Evolutionary conservation across 106 monocot species (phyloP).

Genomic region (Agapanthus africanus): DNA sequence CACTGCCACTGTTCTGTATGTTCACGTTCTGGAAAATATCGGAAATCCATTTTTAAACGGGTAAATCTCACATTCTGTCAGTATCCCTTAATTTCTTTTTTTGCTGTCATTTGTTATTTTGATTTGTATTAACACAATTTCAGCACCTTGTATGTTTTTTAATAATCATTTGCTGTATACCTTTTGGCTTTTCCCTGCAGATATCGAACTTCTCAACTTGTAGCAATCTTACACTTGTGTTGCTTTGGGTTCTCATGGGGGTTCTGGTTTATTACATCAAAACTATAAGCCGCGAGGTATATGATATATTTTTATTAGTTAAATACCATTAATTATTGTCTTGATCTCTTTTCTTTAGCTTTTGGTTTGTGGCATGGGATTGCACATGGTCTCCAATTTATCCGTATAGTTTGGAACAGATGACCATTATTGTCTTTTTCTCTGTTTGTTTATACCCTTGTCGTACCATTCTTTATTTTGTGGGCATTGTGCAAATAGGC

Average conservation of each 20-base stretch:
- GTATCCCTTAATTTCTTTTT: not conserved
- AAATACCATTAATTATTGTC: too few species aligned
- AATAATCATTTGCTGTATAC: too few species aligned
- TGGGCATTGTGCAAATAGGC: too few species aligned
- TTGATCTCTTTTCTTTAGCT: too few species aligned
- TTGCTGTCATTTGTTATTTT: not conserved
- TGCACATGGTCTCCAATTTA: not conserved
- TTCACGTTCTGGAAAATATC: slow-evolving; percentile 63
- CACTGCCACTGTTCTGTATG: slow-evolving; percentile 70
- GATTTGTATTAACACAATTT: not conserved
- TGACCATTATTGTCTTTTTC: not conserved
- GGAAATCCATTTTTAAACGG: slow-evolving; percentile 67
- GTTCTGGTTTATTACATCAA: slow-evolving; percentile 86
- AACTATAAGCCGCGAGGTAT: slow-evolving; percentile 69
- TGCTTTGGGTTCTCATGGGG: slow-evolving; percentile 75
- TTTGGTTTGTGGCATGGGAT: not conserved
- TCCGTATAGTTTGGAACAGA: not conserved
- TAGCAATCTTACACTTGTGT: slow-evolving; percentile 61
- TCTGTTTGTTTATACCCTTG: too few species aligned
- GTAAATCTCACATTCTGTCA: slow-evolving; percentile 16
- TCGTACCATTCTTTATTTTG: too few species aligned
- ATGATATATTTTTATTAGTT: not conserved
- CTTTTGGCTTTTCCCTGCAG: slow-evolving; percentile 28
- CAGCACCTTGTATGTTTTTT: not conserved
- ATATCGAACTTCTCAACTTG: slow-evolving; percentile 85